Evolutionary conservation across 1,284 basidiomycete genomes (phyloP).

Genomic region (Trichosporon coremiiforme): DNA sequence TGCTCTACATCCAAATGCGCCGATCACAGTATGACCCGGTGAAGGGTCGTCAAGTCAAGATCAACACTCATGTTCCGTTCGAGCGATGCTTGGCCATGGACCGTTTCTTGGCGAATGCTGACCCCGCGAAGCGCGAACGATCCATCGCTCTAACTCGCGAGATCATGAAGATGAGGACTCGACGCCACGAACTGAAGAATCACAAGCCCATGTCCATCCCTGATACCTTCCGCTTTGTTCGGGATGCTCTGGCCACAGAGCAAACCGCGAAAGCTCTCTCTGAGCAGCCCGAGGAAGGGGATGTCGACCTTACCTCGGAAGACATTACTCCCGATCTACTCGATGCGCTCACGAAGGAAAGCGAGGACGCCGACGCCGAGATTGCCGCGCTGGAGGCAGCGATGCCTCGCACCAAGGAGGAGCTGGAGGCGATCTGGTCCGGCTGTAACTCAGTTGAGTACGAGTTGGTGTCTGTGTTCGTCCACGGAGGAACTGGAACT

Average conservation of each 20-base stretch:
- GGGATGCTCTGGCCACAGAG: constrained; percentile 35
- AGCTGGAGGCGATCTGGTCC: constrained; percentile 77
- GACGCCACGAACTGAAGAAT: constrained; percentile 68
- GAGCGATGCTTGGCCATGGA: constrained; percentile 85
- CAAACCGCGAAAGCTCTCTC: constrained; percentile 48
- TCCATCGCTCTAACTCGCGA: constrained; percentile 71
- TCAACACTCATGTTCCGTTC: constrained; percentile 91
- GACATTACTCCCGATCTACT: constrained; percentile 36
- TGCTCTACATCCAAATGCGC: constrained; percentile 95
- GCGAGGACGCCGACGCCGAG: constrained; percentile 63
- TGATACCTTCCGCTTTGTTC: constrained; percentile 40
- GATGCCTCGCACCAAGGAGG: constrained; percentile 65
- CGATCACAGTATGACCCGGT: constrained; percentile 88
- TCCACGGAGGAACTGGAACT: constrained; percentile 76
- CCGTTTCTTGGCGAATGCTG: constrained; percentile 79
- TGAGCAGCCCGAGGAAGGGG: constrained; percentile 6
- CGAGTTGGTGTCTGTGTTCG: constrained; percentile 91
- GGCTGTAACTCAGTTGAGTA: constrained; percentile 72
- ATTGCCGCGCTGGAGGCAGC: constrained; percentile 65
- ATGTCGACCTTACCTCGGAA: neutral
- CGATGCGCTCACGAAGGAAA: constrained; percentile 59
- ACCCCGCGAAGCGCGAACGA: constrained; percentile 68
- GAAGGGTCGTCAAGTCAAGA: constrained; percentile 77
- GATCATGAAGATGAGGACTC: constrained; percentile 66
- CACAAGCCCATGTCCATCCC: constrained; percentile 45